Evolutionary conservation across 2,329 filamentous ascomycete genomes (phyloP), one percentile per base, ranked within the genome.

Genomic region (Cryphonectria carpinicola): DNA sequence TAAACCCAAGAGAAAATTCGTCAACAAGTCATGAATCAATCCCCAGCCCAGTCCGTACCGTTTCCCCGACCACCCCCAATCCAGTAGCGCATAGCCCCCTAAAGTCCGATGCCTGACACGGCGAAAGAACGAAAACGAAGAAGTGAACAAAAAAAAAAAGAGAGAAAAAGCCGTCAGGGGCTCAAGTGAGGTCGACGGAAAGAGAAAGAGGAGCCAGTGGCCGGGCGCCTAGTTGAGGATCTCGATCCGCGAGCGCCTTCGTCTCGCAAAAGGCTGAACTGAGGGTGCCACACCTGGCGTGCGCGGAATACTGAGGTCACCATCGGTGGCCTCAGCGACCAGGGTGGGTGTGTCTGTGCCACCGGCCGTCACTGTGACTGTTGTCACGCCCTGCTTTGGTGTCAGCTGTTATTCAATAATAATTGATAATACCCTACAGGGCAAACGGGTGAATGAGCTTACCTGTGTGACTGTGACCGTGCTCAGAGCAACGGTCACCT

Each of bases 391-490:
- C 68, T 70, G 39, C 19, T 32, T 22, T 39, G 25, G n/a, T 63
- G 64, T 70, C 41, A 70, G 68, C 28, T 49, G 7, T 22, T 17
- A 11, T 7, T 25, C 32, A 32, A 32, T 32, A 32, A 32, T 32
- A 32, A 32, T 32, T 32, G 10, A 39, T 39, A 28, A 52, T 17
- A 17, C 39, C 3, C 17, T 17, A 19, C 28, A 19, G 28, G 49
- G 32, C 13, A 41, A 41, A 22, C 17, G 19, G 19, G 54, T n/a
- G 41, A 22, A 17, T 49, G 39, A 25, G 49, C 64, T 66, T 66
- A 70, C 71, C 63, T 71, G 46, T 3, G 71, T 72, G 41, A 72
- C 69, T 13, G 69, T 71, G 10, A 72, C 71, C 37, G 71, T 72
- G 65, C 68, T 70, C 41, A 70, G n/a, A 1, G 68, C 62, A 35